Conservation (phyloP, 208 protist species). For the Crithidia mellificae region DNA sequence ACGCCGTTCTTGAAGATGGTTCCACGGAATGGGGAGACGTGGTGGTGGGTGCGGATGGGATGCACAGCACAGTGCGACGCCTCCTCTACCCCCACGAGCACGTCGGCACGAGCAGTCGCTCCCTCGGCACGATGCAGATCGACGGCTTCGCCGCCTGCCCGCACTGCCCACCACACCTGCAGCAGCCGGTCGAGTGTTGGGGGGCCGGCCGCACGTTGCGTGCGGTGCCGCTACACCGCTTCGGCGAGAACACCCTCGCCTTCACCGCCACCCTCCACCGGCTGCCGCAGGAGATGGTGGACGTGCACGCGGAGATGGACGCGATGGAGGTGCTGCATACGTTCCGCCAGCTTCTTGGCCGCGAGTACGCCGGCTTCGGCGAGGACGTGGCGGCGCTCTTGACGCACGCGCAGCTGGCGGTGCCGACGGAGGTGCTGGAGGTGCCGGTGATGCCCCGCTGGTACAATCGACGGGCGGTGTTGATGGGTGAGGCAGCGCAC, state of each 20-base stretch:
- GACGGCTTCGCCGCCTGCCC: conserved; percentile 63
- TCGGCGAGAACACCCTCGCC: conserved; percentile 51
- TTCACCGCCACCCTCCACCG: conserved; percentile 78
- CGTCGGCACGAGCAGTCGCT: conserved; percentile 61
- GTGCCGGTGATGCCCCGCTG: conserved; percentile 89
- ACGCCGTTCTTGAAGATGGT: conserved; percentile 75
- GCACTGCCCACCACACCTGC: conserved; percentile 41
- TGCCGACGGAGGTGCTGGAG: conserved; percentile 76
- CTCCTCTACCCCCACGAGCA: conserved; percentile 83
- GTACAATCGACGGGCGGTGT: conserved; percentile 86
- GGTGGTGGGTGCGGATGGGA: conserved; percentile 87
- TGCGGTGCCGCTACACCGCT: conserved; percentile 45
- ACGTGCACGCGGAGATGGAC: conserved; percentile 42
- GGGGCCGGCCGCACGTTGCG: conserved; percentile 44
- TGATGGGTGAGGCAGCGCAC: conserved; percentile 88
- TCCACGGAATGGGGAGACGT: conserved; percentile 87
- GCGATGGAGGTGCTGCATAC: conserved; percentile 50
- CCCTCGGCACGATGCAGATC: conserved; percentile 79
- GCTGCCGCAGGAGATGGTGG: conserved; percentile 55
- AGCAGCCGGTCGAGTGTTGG: conserved; percentile 72
- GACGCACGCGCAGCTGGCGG: conserved; percentile 47
- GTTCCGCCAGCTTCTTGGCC: conserved; percentile 45
- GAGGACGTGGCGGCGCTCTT: conserved; percentile 42
- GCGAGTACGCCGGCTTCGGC: conserved; percentile 64
- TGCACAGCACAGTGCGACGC: conserved; percentile 77